Percentiles rank a stretch among this genome's conserved stretches.
Evolutionary conservation across 2,329 filamentous ascomycete species (phyloP).

Genomic region (Ustulina deusta): DNA sequence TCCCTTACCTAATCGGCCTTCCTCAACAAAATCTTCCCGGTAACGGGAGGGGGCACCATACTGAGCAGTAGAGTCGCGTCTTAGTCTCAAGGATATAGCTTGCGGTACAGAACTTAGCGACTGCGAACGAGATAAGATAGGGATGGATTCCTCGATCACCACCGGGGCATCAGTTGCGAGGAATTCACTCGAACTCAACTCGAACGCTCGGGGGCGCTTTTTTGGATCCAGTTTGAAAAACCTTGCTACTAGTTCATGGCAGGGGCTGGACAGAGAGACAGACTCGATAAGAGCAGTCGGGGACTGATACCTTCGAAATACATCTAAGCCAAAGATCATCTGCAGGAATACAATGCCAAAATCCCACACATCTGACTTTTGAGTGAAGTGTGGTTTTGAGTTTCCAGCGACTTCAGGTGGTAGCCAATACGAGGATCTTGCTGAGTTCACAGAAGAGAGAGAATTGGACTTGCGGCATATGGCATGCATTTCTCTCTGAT

Average conservation of each 20-base stretch:
- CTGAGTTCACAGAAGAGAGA: conserved; percentile 66
- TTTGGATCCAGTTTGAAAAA: conserved; percentile 88
- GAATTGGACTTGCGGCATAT: conserved; percentile 66
- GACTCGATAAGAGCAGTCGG: conserved; percentile 79
- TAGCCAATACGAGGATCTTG: conserved; percentile 84
- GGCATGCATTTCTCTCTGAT: conserved; percentile 74
- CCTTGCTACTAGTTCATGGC: conserved; percentile 83
- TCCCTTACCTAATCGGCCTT: conserved; percentile 88
- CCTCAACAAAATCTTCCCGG: conserved; percentile 88
- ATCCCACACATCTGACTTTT: conserved; percentile 95
- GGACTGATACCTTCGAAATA: conserved; percentile 81
- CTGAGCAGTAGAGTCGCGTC: conserved; percentile 71
- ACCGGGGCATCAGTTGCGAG: conserved; percentile 73
- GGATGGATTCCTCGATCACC: conserved; percentile 60
- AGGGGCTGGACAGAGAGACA: conserved; percentile 76
- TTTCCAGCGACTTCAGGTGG: conserved; percentile 79
- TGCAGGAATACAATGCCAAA: conserved; percentile 91
- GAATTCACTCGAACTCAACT: conserved; percentile 73
- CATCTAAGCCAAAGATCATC: conserved; percentile 89
- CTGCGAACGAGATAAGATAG: conserved; percentile 55
- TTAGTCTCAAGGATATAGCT: conserved; percentile 60
- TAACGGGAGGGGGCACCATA: conserved; percentile 77
- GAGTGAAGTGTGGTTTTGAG: conserved; percentile 72
- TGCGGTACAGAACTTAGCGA: conserved; percentile 58
- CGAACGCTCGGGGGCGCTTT: conserved; percentile 86